Base-by-base conservation (phyloP, 163 green algal species). In the Trebouxia gelatinosa region DNA sequence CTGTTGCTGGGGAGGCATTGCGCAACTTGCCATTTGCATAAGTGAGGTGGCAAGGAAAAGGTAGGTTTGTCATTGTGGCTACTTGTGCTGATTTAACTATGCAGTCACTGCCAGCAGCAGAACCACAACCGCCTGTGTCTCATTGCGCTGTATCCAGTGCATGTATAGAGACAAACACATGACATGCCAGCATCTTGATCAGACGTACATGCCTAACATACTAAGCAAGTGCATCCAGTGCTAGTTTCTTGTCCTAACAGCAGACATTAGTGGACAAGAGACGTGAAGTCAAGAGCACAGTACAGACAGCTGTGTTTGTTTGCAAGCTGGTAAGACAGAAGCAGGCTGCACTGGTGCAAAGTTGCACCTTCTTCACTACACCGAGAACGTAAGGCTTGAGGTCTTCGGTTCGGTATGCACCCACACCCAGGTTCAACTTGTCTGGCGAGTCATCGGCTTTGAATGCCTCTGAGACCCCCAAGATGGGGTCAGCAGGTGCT, bases 351-450 rank as follows among this genome's bases (percentile, higher is more conserved):
- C n/a, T n/a, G n/a, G n/a, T n/a, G n/a, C n/a, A n/a, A n/a, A n/a
- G 51, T 28, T 28, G 34, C 48, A 89, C 92, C 90, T 98, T 96
- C n/a, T 89, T 89, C 6, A 99, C 96, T 0, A 98, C 95, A 26
- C 92, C 81, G 26, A 99, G 87, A 57, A 99, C 96, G 17, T 93
- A 92, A 0, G 96, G 96, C 89, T 98, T 88, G 54, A 98, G 78
- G 51, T 99, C 92, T 81, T 99, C 96, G 0, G 93, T 97, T 6
- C 96, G 85, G 84, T 99, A 98, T 0, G 94, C 94, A 4, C 92
- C 92, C 37, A 98, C 95, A 31, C 96, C 96, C 48, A 99, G 90
- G 85, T 99, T 99, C 23, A 98, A 91, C 87, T 98, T 99, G 40
- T 84, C 68, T 1, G 78, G 70, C 29, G 62, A 80, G 5, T 77